phyloP scores from a whole-genome alignment of 1,139 yeast genomes.

The Sugiyamaella neomexicana region DNA sequence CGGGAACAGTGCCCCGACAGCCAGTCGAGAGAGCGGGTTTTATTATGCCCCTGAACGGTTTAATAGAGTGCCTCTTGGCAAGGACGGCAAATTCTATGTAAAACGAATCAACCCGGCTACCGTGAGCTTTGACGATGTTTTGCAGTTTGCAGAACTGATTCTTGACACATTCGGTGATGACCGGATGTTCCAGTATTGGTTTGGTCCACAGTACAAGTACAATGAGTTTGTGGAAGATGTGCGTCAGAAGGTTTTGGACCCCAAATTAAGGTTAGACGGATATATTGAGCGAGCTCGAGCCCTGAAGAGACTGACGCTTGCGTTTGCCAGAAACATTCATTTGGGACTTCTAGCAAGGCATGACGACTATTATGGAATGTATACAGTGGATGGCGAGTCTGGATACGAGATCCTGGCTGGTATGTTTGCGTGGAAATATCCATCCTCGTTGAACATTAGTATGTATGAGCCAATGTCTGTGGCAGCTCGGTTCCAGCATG shows the following conservation, averaged over 20 bases:
- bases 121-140: constrained; percentile 16
- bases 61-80: not conserved
- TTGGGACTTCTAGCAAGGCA: constrained; percentile 9
- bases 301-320: constrained; percentile 15
- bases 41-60: not conserved
- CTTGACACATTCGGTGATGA: constrained; percentile 21
- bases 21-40: not conserved
- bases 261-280: constrained; percentile 17
- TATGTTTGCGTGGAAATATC: constrained; percentile 18
- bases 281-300: constrained; percentile 20
- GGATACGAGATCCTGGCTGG: constrained; percentile 20
- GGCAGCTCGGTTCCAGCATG: constrained; percentile 5
- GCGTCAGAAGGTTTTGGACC: constrained; percentile 18
- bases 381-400: not conserved
- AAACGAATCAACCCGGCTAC: constrained; percentile 13
- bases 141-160: constrained; percentile 21
- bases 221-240: constrained; percentile 16
- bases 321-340: constrained; percentile 21
- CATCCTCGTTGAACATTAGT: not conserved
- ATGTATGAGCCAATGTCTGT: constrained; percentile 3
- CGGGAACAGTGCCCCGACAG: too few relatives aligned
- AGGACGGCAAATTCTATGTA: constrained; percentile 10
- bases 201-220: constrained; percentile 22
- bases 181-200: constrained; percentile 21
- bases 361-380: constrained; percentile 16